Base-by-base conservation (phyloP, 192 early-diverging fungal species). In the Phycomyces blakesleeanus region DNA sequence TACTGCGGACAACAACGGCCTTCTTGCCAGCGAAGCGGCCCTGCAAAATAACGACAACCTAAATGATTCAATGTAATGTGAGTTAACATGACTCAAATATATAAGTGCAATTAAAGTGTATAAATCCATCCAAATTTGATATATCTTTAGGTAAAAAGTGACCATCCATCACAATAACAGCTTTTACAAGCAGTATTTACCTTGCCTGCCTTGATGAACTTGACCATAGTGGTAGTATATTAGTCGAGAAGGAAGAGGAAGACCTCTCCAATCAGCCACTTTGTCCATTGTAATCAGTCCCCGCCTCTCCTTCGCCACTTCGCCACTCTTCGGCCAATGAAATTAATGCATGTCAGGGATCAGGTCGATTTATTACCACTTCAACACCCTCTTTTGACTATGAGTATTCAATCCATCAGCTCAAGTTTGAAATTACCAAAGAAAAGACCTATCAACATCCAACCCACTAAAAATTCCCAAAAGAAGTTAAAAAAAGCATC, bases 11-110 rank as follows among this genome's bases (percentile, higher is more conserved):
- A 72, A 99, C 93, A 74, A 99, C 96, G 69, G 95, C 96, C 89
- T 99, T 99, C 89, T 96, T 97, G 73, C 97, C 97, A 79, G 97
- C 97, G 69, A 93, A 92, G 67, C 97, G 92, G 65, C 96, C 97
- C 76, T 97, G 93, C 68, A 98, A 91, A 78, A 99, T 81, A 63
- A 99, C 90, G 66, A 95, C 96, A 71, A 98, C 95, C 92, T 98
- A 83, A 24, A 49, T 2, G 16, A 55, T 22, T 20, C 55, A 34
- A 39, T 44, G 26, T 27, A 38, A 26, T 25, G 47, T 51, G 34
- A 18, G 21, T 55, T 7, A 41, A 21, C 7, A 25, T 38, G 3
- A 55, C 16, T 50, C 37, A 37, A 57, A 50, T 29, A 40, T 29
- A 29, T n/a, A 20, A 34, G 29, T 55, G 25, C 67, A n/a, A n/a